Conservation (phyloP, 129 eudicot genomes). For the Ambrosia artemisiifolia region DNA sequence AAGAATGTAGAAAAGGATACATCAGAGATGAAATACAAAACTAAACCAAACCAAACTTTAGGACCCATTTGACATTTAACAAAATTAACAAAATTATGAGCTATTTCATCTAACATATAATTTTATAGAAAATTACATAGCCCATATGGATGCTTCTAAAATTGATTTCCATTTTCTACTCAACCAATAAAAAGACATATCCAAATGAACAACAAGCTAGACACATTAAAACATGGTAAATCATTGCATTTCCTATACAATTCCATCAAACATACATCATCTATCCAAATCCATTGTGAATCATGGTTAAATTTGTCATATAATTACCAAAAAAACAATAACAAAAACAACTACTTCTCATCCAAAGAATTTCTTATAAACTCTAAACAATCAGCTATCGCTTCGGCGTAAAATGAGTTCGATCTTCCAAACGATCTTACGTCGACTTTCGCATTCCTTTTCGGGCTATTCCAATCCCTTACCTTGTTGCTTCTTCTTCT, state of each 20-base stretch:
- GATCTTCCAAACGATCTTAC: conserved; percentile 47
- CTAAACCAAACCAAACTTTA: no score
- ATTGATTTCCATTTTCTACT: no score
- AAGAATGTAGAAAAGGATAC: no score
- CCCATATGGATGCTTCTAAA: no score
- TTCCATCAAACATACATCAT: background rate
- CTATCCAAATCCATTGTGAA: background rate
- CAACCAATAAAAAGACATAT: background rate
- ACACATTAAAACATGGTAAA: background rate
- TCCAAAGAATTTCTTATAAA: conserved; percentile 62
- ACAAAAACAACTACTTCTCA: conserved; percentile 26
- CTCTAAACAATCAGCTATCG: conserved; percentile 90
- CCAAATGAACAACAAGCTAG: background rate
- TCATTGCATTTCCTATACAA: background rate
- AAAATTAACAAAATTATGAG: no score
- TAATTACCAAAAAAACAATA: background rate
- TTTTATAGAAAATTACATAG: no score
- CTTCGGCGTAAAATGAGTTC: conserved; percentile 84
- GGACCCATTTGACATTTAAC: no score
- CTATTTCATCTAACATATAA: no score
- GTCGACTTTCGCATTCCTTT: conserved; percentile 1
- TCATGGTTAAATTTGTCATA: background rate
- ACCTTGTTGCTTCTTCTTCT: conserved; percentile 8
- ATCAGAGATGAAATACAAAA: no score
- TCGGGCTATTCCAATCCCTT: no score